A percentile compares a stretch with the other conserved stretches of the same genome.
These are phyloP conservation scores for Fistulifera pelliculosa DNA, from an alignment of 108 stramenopile genomes.

Conservation along the genomic window DNA sequence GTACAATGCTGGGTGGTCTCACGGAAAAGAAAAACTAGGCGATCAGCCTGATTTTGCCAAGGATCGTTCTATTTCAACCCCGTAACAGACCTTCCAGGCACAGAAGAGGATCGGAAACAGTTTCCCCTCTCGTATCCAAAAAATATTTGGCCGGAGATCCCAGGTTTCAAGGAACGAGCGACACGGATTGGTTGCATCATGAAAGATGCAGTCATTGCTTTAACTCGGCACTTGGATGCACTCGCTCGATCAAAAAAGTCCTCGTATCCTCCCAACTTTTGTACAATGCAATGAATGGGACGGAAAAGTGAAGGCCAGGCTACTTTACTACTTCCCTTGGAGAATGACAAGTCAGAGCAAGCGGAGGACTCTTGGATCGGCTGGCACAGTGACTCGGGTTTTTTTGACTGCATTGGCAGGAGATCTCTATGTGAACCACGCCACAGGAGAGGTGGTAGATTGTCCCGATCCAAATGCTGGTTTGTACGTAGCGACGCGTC, in stretches of 20 bases:
- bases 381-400: slow-evolving; percentile 90
- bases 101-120: slow-evolving; percentile 50
- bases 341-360: slow-evolving; percentile 9
- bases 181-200: slow-evolving; percentile 66
- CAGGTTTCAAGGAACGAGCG: slow-evolving; percentile 37
- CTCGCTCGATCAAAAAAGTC: slow-evolving; percentile 16
- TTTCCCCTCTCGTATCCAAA: slow-evolving; percentile 80
- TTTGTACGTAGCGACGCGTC: slow-evolving; percentile 68
- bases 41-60: slow-evolving; percentile 82
- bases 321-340: slow-evolving; percentile 87
- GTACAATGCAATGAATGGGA: slow-evolving; percentile 43
- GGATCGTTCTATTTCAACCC: slow-evolving; percentile 88
- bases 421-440: slow-evolving; percentile 73
- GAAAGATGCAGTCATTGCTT: slow-evolving; percentile 48
- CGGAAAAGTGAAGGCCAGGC: slow-evolving; percentile 85
- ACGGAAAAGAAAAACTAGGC: slow-evolving; percentile 87
- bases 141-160: slow-evolving; percentile 82
- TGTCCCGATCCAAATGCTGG: slow-evolving; percentile 67
- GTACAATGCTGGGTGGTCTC: slow-evolving; percentile 89
- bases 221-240: slow-evolving; percentile 69
- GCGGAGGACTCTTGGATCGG: slow-evolving; percentile 85
- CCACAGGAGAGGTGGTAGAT: slow-evolving; percentile 39
- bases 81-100: slow-evolving; percentile 68
- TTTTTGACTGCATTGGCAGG: slow-evolving; percentile 86
- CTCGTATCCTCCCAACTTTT: slow-evolving; percentile 30